Evolutionary conservation across 2,329 filamentous ascomycete species (phyloP), one percentile per base, ranked within the genome.

Genomic region (Westerdykella aurantiaca): DNA sequence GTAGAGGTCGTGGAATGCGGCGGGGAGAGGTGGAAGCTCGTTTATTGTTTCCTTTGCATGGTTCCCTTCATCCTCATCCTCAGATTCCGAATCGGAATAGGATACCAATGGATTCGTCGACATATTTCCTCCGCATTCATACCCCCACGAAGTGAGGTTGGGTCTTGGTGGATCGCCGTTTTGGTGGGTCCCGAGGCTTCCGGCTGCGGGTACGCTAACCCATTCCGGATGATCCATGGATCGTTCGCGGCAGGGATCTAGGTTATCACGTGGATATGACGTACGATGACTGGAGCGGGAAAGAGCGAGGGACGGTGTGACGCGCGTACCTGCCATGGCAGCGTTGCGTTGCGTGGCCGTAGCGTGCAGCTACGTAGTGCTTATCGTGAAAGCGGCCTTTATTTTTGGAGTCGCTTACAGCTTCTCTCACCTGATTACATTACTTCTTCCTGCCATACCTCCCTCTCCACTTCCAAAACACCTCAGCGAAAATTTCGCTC

Each of bases 1-100:
- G 69, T 98, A 97, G 43, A 97, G 77, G 65, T 96, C 86, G 65
- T 89, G 86, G 67, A 98, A 97, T 43, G 80, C 72, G 11, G 81
- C 68, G 7, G 90, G 91, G 17, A 96, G 76, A 7, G 89, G 86
- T 23, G 87, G 88, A 31, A 90, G 69, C 18, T 63, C 58, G 38
- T 58, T 39, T 16, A 34, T 42, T 4, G 50, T 16, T 17, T 51
- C 47, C 6, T 37, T 14, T 40, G 21, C 13, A 35, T 42, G 39
- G 34, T 39, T 35, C 22, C 22, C 31, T 48, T 46, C 46, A 37
- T 57, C 62, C 48, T 46, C 46, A 37, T 57, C 62, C 48, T 72
- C 65, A 25, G 75, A 80, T 44, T 76, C 76, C 13, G 80, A 76
- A 63, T 89, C 88, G 39, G 63, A 51, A 41, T 66, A 66, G 7